phyloP scores from a whole-genome alignment of 805 yeast genomes.

The Ogataea zsoltii region DNA sequence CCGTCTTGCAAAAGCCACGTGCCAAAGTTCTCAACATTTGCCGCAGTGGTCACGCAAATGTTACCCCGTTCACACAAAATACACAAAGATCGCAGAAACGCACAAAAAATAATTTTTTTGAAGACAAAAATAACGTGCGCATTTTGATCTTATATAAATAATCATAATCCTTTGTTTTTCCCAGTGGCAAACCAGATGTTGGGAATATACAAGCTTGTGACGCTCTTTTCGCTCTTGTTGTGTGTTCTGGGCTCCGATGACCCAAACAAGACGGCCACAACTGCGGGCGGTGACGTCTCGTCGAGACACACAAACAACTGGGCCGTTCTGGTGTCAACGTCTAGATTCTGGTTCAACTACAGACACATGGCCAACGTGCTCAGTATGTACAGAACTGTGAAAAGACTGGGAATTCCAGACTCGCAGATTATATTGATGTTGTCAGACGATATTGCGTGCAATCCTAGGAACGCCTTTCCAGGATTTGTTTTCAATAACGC shows the following conservation, averaged over 20 bases:
- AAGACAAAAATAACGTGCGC: neutral
- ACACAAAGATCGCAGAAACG: too few species aligned
- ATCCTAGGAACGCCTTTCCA: conserved; percentile 92
- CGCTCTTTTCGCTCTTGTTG: neutral
- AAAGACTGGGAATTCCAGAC: conserved; percentile 95
- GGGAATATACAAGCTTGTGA: neutral
- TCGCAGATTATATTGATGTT: conserved; percentile 95
- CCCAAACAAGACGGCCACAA: neutral
- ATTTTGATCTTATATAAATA: too few species aligned
- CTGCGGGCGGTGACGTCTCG: conserved; percentile 1
- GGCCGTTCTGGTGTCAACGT: conserved; percentile 94
- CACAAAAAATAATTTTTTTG: neutral
- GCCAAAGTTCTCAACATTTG: neutral
- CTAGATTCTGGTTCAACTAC: conserved; percentile 97
- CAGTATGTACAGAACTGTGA: conserved; percentile 93
- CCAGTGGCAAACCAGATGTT: neutral
- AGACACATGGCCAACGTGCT: conserved; percentile 96
- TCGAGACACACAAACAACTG: conserved; percentile 64
- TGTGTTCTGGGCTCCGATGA: neutral
- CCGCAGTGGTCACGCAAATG: neutral
- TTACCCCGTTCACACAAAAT: too few species aligned
- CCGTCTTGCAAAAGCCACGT: neutral
- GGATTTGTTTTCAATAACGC: conserved; percentile 94
- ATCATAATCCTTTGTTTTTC: too few species aligned
- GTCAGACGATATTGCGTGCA: conserved; percentile 96